Percentiles rank a stretch among this genome's conserved stretches.
Conservation (phyloP, 192 early-diverging fungal species). For the Umbelopsis sp. region DNA sequence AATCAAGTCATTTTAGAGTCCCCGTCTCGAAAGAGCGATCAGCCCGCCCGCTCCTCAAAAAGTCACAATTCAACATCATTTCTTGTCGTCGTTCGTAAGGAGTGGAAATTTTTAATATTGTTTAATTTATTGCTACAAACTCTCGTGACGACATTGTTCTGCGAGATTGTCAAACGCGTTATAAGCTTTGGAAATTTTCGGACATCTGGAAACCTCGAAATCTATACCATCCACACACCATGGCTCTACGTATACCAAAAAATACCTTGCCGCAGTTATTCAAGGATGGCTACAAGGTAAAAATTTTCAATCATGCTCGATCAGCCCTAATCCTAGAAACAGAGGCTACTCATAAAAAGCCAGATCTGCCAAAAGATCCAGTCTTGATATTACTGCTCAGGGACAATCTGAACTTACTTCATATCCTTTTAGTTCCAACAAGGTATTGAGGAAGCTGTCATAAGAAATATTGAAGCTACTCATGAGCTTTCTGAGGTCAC, state of each 20-base stretch:
- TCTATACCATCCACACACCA: conserved; percentile 30
- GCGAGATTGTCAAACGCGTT: conserved; percentile 20
- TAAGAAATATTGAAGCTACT: conserved; percentile 92
- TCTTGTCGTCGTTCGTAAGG: neutral
- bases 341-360: too few species aligned
- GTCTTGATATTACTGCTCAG: neutral
- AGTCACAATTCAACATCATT: too few species aligned
- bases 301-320: neutral
- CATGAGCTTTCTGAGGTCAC: conserved; percentile 93
- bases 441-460: conserved; percentile 95
- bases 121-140: neutral
- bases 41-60: too few species aligned
- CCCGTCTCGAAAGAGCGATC: conserved; percentile 24
- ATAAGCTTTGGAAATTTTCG: conserved; percentile 5
- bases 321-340: neutral
- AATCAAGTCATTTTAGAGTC: neutral
- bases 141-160: neutral
- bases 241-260: conserved; percentile 92
- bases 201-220: conserved; percentile 5
- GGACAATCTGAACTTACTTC: neutral
- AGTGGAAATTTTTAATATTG: neutral
- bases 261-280: conserved; percentile 81
- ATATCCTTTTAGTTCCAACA: conserved; percentile 70
- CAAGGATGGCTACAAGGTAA: conserved; percentile 94
- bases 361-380: conserved; percentile 1